Conservation (phyloP, 495 filamentous ascomycete species). For the Penicillium herquei region DNA sequence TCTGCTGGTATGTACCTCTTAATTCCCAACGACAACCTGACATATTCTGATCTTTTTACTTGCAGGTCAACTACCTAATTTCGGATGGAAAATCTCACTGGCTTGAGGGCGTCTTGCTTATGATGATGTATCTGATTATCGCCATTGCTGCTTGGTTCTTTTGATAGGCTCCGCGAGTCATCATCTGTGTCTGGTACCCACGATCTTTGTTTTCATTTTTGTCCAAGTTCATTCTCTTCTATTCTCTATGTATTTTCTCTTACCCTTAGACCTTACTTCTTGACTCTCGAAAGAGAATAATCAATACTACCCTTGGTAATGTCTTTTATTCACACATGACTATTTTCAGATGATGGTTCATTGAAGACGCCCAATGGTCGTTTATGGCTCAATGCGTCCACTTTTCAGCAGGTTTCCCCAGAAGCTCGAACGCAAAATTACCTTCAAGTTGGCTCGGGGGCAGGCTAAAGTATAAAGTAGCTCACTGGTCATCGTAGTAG, state of each 20-base stretch:
- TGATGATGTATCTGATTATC: slow-evolving; percentile 74
- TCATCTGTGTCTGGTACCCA: not conserved
- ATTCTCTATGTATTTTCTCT: not conserved
- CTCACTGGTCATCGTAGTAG: no score
- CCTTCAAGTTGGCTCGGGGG: no score
- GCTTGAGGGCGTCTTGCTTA: slow-evolving; percentile 74
- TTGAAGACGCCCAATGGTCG: no score
- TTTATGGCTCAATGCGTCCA: no score
- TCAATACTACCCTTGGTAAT: no score
- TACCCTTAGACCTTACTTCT: not conserved
- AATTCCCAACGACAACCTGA: not conserved
- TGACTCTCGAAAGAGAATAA: not conserved
- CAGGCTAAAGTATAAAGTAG: no score
- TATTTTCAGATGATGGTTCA: no score
- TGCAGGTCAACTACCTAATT: slow-evolving; percentile 75
- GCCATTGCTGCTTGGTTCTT: slow-evolving; percentile 56
- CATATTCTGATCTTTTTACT: not conserved
- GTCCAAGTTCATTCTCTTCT: not conserved
- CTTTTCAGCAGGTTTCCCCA: no score
- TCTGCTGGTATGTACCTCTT: slow-evolving; percentile 47
- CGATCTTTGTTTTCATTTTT: not conserved
- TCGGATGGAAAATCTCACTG: slow-evolving; percentile 59
- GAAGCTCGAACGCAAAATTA: no score
- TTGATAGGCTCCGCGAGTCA: not conserved
- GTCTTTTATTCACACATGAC: no score